Evolutionary conservation across 179 eudicot genomes (phyloP).

Genomic region (Sideroxylon spinosum): DNA sequence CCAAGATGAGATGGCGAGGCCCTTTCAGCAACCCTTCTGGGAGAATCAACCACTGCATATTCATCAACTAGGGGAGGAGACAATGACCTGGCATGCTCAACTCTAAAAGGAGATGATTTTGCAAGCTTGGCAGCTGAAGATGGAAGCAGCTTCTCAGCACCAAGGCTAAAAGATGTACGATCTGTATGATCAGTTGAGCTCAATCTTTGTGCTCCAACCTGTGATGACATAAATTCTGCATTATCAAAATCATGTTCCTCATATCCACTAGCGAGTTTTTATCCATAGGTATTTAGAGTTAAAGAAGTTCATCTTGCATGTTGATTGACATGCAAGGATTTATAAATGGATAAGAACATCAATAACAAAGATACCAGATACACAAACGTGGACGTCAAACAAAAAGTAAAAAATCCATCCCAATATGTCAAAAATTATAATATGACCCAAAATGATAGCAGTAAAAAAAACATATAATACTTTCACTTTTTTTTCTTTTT

Average conservation of each 20-base stretch:
- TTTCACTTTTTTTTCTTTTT: too few species aligned
- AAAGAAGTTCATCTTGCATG: constrained; percentile 39
- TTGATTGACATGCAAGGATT: constrained; percentile 36
- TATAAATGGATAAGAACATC: too few species aligned
- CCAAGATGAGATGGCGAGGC: constrained; percentile 47
- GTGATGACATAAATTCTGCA: constrained; percentile 37
- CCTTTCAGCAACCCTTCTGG: constrained; percentile 42
- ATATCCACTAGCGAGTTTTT: constrained; percentile 36
- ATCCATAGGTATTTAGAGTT: constrained; percentile 30
- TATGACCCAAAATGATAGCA: too few species aligned
- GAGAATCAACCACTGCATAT: constrained; percentile 39
- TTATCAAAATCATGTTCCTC: constrained; percentile 52
- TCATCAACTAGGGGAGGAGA: constrained; percentile 59
- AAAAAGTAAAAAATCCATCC: too few species aligned
- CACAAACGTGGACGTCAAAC: too few species aligned
- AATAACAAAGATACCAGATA: too few species aligned
- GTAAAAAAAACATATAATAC: too few species aligned
- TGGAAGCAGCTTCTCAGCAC: constrained; percentile 39
- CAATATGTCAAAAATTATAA: too few species aligned
- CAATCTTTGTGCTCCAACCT: constrained; percentile 36
- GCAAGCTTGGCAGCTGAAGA: constrained; percentile 27
- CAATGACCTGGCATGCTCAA: constrained; percentile 43
- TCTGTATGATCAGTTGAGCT: constrained; percentile 45
- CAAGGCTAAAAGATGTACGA: constrained; percentile 37
- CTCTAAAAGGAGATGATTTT: constrained; percentile 28